Percentiles rank a stretch among this genome's conserved stretches.
These are phyloP conservation scores for Kalanchoe fedtschenkoi DNA, from an alignment of 164 flowering plant genomes.

Conservation along the genomic window DNA sequence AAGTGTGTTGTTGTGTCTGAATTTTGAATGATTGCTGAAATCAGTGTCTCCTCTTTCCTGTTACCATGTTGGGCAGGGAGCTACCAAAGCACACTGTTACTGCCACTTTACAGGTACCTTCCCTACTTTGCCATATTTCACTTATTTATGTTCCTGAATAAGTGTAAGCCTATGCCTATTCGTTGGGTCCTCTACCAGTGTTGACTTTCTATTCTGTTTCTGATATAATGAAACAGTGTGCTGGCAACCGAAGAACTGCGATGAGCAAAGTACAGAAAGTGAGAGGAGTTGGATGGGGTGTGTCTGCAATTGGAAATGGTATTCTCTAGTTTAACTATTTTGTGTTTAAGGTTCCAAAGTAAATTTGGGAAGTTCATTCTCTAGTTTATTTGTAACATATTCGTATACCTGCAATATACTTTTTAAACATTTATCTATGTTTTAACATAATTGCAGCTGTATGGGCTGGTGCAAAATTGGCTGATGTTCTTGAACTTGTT, in stretches of 20 bases:
- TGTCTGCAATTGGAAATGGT: conserved; percentile 94
- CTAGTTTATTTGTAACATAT: no score
- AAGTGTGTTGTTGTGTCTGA: neutral
- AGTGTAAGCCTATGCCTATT: no score
- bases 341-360: no score
- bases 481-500: conserved; percentile 83
- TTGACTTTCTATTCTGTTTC: neutral
- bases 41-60: neutral
- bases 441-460: conserved; percentile 40
- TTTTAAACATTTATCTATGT: neutral
- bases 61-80: conserved; percentile 30
- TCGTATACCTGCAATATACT: neutral
- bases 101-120: conserved; percentile 76
- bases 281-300: conserved; percentile 97
- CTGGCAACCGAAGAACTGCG: conserved; percentile 98
- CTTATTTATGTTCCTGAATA: neutral
- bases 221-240: conserved; percentile 52
- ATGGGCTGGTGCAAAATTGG: conserved; percentile 92
- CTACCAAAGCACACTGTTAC: conserved; percentile 79
- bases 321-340: no score
- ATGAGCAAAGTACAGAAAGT: conserved; percentile 80
- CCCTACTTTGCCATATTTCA: neutral
- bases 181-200: no score
- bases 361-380: no score
- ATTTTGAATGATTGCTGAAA: neutral